phyloP scores from a whole-genome alignment of 2,329 filamentous ascomycete species.

The Cercospora zeae-maydis region DNA sequence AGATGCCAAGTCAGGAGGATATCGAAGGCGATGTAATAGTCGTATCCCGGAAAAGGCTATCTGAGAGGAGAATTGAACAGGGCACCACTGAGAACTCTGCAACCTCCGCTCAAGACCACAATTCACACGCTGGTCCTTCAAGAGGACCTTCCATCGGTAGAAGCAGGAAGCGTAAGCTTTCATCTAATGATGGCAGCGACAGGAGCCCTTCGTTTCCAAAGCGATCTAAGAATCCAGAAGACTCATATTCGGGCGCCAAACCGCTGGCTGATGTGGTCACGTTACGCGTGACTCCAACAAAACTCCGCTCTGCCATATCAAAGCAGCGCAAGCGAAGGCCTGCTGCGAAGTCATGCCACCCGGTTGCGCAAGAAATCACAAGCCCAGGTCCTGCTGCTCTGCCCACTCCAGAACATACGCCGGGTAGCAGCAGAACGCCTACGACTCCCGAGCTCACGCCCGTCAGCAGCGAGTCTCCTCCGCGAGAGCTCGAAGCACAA shows the following conservation, averaged over 20 bases:
- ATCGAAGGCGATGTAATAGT: neutral
- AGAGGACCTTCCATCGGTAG: neutral
- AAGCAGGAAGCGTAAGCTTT: neutral
- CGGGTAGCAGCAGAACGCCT: neutral
- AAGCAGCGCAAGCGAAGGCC: neutral
- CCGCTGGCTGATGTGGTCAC: neutral
- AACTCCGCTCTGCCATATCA: neutral
- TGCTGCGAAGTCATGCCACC: neutral
- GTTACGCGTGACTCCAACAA: neutral
- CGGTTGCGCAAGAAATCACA: neutral
- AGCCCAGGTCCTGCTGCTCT: neutral
- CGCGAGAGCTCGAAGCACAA: slow-evolving; percentile 1
- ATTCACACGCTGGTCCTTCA: neutral
- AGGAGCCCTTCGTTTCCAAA: neutral
- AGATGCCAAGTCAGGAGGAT: neutral
- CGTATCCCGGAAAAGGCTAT: neutral
- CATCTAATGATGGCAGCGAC: neutral
- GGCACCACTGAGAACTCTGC: neutral
- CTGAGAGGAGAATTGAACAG: neutral
- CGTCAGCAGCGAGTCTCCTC: neutral
- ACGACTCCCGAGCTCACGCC: neutral
- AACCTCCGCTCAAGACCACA: neutral
- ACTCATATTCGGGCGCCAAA: neutral
- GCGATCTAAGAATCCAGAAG: neutral
- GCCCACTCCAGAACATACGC: neutral